Percentiles rank a stretch among this genome's conserved stretches.
These are phyloP conservation scores for Coelastrella sp. DNA, from an alignment of 139 green algal species.

Conservation along the genomic window DNA sequence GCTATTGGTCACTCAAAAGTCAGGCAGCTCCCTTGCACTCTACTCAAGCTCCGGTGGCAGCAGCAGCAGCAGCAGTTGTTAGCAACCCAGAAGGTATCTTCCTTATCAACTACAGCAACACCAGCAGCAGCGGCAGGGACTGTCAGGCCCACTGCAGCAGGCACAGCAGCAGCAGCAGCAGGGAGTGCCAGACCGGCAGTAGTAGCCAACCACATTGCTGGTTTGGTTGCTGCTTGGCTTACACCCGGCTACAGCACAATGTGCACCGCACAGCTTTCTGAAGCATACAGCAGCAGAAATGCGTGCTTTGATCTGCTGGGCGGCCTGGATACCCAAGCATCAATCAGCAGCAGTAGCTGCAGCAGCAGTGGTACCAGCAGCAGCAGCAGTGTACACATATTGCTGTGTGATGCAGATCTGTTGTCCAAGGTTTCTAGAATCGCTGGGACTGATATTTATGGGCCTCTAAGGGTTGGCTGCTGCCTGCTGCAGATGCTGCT, in stretches of 20 bases:
- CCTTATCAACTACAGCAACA: not conserved
- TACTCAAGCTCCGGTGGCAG: not conserved
- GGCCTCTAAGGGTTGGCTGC: slow-evolving; percentile 10
- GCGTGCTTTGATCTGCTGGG: not conserved
- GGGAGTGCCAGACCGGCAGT: not conserved
- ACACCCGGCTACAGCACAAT: not conserved
- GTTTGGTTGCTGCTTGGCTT: not conserved
- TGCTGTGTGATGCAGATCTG: not conserved
- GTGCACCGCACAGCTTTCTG: not conserved
- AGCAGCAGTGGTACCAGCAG: not conserved
- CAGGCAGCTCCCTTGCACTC: not conserved
- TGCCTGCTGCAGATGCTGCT: slow-evolving; percentile 44
- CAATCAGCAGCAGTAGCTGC: not conserved
- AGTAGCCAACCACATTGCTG: not conserved
- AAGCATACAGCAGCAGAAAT: not conserved
- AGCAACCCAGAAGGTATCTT: not conserved
- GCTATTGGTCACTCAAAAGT: not conserved
- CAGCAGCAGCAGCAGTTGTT: slow-evolving; percentile 28
- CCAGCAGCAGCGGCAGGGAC: not conserved
- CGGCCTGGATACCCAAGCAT: not conserved
- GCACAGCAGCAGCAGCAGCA: not conserved
- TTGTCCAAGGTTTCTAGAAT: not conserved
- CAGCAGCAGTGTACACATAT: not conserved
- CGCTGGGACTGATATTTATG: not conserved
- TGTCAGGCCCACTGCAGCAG: not conserved